A percentile compares a stretch with the other conserved stretches of the same genome.
Conservation (phyloP, 805 yeast species). For the Ogataea kodamae region DNA sequence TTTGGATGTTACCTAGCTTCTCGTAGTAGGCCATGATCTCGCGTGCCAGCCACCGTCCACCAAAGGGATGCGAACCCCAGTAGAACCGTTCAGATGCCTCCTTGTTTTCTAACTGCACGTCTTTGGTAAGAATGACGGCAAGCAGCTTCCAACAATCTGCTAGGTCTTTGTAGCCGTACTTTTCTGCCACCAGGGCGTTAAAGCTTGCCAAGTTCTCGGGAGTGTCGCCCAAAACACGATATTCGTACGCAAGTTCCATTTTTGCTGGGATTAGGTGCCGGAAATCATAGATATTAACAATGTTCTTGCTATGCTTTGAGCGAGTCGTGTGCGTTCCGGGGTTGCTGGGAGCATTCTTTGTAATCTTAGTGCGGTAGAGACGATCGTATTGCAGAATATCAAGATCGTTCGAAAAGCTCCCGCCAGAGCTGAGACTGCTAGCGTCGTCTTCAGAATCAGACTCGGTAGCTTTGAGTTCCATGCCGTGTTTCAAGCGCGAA, state of each 20-base stretch:
- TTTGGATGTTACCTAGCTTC: slow-evolving; percentile 64
- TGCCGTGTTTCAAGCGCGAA: slow-evolving; percentile 28
- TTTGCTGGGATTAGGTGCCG: slow-evolving; percentile 71
- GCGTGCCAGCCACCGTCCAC: slow-evolving; percentile 60
- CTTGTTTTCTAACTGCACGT: slow-evolving; percentile 30
- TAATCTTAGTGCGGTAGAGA: slow-evolving; percentile 46
- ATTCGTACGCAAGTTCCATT: slow-evolving; percentile 64
- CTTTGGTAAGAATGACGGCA: slow-evolving; percentile 43
- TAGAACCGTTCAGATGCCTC: slow-evolving; percentile 34
- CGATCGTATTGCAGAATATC: slow-evolving; percentile 59
- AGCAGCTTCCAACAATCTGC: slow-evolving; percentile 74
- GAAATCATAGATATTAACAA: slow-evolving; percentile 64
- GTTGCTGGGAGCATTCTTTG: slow-evolving; percentile 39
- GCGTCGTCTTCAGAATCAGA: slow-evolving; percentile 26
- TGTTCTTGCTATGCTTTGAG: slow-evolving; percentile 38
- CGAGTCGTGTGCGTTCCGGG: slow-evolving; percentile 27
- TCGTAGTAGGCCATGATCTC: slow-evolving; percentile 66
- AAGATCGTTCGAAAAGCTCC: slow-evolving; percentile 66
- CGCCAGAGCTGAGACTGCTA: slow-evolving; percentile 41
- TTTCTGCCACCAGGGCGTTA: slow-evolving; percentile 68
- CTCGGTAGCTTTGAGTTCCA: slow-evolving; percentile 19
- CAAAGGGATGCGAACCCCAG: slow-evolving; percentile 85
- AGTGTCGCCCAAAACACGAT: slow-evolving; percentile 57
- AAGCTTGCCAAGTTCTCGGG: slow-evolving; percentile 64
- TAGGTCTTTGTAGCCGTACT: slow-evolving; percentile 56